A percentile compares a stretch with the other conserved stretches of the same genome.
Conservation (phyloP, 2,329 filamentous ascomycete species). For the Clarireedia monteithiana region DNA sequence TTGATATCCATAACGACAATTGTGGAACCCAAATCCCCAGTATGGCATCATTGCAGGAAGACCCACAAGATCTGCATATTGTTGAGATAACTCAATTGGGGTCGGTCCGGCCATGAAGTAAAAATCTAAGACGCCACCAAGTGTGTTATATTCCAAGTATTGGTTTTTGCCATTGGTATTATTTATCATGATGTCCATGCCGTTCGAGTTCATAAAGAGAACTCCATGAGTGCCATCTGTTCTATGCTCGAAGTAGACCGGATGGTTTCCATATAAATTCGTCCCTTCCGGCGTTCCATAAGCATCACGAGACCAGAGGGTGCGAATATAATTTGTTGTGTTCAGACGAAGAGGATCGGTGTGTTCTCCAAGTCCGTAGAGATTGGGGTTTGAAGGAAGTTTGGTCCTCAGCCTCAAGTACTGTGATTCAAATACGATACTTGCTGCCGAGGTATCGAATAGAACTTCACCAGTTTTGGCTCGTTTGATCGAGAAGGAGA, state of each 20-base stretch:
- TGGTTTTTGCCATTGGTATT: conserved; percentile 45
- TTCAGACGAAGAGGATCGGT: conserved; percentile 50
- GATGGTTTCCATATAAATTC: conserved; percentile 58
- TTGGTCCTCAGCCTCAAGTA: conserved; percentile 55
- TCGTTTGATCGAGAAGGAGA: conserved; percentile 51
- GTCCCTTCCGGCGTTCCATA: conserved; percentile 45
- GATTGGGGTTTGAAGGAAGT: conserved; percentile 48
- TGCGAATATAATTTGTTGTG: conserved; percentile 53
- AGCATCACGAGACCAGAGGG: conserved; percentile 54
- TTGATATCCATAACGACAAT: conserved; percentile 57
- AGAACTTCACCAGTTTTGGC: conserved; percentile 42
- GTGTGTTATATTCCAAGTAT: conserved; percentile 71
- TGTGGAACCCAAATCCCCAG: conserved; percentile 55
- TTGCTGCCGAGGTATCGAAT: conserved; percentile 51
- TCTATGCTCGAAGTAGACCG: conserved; percentile 57
- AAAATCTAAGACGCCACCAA: conserved; percentile 70
- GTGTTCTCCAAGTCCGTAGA: conserved; percentile 61
- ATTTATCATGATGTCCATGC: conserved; percentile 71
- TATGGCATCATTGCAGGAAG: conserved; percentile 56
- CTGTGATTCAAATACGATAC: conserved; percentile 55
- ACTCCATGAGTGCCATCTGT: conserved; percentile 52
- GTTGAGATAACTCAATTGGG: conserved; percentile 48
- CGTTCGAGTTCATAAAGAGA: conserved; percentile 64
- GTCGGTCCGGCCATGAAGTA: conserved; percentile 56
- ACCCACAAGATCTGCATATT: conserved; percentile 51